Evolutionary conservation across 768 basidiomycete genomes (phyloP), one percentile per base, ranked within the genome.

Genomic region (Amanita inopinata): DNA sequence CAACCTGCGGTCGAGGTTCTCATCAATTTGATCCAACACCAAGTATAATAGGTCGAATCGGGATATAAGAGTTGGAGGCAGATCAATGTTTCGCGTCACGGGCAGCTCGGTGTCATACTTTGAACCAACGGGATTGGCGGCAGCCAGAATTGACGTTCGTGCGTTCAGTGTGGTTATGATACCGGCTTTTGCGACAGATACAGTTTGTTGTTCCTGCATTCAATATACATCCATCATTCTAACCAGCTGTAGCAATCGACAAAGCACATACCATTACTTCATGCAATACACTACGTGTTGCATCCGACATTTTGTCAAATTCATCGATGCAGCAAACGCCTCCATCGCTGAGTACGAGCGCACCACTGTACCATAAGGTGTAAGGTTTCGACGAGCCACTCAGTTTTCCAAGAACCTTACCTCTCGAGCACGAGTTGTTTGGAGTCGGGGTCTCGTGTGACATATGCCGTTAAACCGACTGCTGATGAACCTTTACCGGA

Each of bases 261-360:
- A 24, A 10, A 43, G 1, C 15, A 17, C 47, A 40, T 50, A 89
- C 88, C 94, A 98, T 98, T 11, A 96, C 93, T 78, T 98, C 94
- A 62, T 99, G 96, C 33, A 99, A 76, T 6, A 98, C 94, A 57
- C 96, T 97, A 35, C 96, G 82, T 33, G 96, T 98, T 3, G 88
- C 78, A 47, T 97, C 84, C 25, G 93, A 92, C 96, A 99, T 99
- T 62, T 99, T 99, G 66, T 99, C 96, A 53, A 99, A 98, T 62
- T 98, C 94, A 52, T 98, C 94, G 51, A 98, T 98, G 57, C 94
- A 98, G 58, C 92, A 97, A 3, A 97, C 91, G 58, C 93, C 94
- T 1, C 94, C 94, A 51, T 97, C 94, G 57, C 86, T 89, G 46
- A 97, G 63, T 1, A 96, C 93, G 8, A 97, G 77, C 0, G 93